phyloP scores from a whole-genome alignment of 2,329 filamentous ascomycete species.

The Pseudopyricularia cyperi region DNA sequence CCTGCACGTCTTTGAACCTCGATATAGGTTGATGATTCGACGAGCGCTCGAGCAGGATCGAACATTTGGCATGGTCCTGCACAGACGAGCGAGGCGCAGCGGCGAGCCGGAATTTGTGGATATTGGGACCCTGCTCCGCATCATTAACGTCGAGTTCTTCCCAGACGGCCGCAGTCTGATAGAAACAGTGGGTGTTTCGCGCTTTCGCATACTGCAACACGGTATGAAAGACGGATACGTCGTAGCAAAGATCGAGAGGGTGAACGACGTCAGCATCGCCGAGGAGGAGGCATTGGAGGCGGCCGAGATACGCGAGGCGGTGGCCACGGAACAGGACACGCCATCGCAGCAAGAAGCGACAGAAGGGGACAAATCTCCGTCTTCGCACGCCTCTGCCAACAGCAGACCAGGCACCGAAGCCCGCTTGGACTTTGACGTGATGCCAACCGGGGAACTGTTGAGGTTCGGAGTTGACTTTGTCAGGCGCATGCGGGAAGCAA shows the following conservation, averaged over 20 bases:
- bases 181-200: slow-evolving; percentile 62
- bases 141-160: slow-evolving; percentile 60
- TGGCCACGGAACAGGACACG: neutral
- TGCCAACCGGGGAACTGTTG: slow-evolving; percentile 62
- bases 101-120: slow-evolving; percentile 41
- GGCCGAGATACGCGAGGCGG: slow-evolving; percentile 38
- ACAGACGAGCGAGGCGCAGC: slow-evolving; percentile 35
- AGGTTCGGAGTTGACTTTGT: slow-evolving; percentile 55
- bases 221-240: slow-evolving; percentile 62
- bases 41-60: slow-evolving; percentile 59
- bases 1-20: slow-evolving; percentile 83
- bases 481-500: slow-evolving; percentile 50
- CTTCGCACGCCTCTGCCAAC: neutral
- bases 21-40: slow-evolving; percentile 80
- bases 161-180: slow-evolving; percentile 72
- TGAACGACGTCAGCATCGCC: slow-evolving; percentile 70
- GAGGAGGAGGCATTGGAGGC: slow-evolving; percentile 71
- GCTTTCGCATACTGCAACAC: slow-evolving; percentile 59
- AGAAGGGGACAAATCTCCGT: neutral
- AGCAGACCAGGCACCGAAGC: slow-evolving; percentile 2
- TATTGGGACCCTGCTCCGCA: slow-evolving; percentile 66
- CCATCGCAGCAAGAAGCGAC: neutral
- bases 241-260: slow-evolving; percentile 59
- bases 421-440: slow-evolving; percentile 28
- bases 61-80: slow-evolving; percentile 77